phyloP scores from a whole-genome alignment of 805 yeast genomes.

The Metschnikowia sp. region DNA sequence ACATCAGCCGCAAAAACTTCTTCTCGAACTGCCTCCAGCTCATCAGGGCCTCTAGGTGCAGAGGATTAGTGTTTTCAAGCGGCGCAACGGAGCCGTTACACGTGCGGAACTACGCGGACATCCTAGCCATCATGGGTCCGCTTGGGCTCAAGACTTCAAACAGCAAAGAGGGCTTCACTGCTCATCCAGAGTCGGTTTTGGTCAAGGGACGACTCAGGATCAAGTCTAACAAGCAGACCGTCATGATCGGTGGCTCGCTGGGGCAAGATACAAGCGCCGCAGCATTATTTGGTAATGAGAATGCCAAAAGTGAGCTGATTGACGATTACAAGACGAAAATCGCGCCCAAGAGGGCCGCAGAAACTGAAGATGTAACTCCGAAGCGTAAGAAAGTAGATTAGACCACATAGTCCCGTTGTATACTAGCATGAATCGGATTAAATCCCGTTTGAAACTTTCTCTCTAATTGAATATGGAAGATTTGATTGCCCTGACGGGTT shows the following conservation, averaged over 20 bases:
- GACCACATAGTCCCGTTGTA: too few species aligned
- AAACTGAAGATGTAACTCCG: background rate
- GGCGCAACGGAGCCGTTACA: conserved; percentile 62
- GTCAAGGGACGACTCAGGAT: conserved; percentile 71
- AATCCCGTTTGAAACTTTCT: background rate
- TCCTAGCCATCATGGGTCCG: conserved; percentile 58
- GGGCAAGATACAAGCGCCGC: conserved; percentile 12
- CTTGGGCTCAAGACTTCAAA: conserved; percentile 69
- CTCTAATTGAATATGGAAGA: conserved; percentile 29
- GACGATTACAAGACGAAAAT: conserved; percentile 17
- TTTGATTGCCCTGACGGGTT: conserved; percentile 20
- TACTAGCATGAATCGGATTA: too few species aligned
- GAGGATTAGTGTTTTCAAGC: conserved; percentile 76
- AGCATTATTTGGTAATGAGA: conserved; percentile 8
- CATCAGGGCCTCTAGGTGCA: conserved; percentile 73
- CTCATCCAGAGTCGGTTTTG: conserved; percentile 60
- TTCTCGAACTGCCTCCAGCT: conserved; percentile 72
- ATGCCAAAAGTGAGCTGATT: conserved; percentile 24
- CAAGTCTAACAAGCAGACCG: conserved; percentile 74
- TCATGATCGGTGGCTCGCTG: conserved; percentile 46
- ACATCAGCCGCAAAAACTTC: conserved; percentile 54
- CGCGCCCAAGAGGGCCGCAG: too few species aligned
- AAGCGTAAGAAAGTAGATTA: background rate
- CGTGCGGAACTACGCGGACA: conserved; percentile 66
- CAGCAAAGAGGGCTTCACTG: conserved; percentile 56